A percentile compares a stretch with the other conserved stretches of the same genome.
Evolutionary conservation across 2,329 filamentous ascomycete species (phyloP).

Genomic region (Aureobasidium melanogenum): DNA sequence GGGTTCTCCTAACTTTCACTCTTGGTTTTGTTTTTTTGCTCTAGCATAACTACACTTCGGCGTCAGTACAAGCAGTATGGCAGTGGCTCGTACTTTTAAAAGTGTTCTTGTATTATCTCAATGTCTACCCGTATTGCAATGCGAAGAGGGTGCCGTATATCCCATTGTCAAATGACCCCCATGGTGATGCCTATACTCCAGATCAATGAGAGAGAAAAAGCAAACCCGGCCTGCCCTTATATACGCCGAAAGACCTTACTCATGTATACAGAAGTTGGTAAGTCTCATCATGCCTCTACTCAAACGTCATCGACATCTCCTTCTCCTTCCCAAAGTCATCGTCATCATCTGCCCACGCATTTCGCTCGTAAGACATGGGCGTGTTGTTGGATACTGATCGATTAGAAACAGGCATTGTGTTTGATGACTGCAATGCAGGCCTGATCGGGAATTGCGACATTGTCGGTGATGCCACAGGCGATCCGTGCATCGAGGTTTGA

Average conservation of each 20-base stretch:
- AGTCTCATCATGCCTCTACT: slow-evolving; percentile 17
- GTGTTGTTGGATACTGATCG: slow-evolving; percentile 12
- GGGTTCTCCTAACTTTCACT: not conserved
- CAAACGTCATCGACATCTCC: slow-evolving; percentile 42
- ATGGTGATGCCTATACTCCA: not conserved
- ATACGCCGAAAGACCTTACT: not conserved
- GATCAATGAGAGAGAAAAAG: not conserved
- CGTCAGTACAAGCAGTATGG: too few relatives aligned
- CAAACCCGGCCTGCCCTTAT: not conserved
- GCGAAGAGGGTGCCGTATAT: not conserved
- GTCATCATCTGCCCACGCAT: slow-evolving; percentile 41
- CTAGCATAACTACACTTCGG: too few relatives aligned
- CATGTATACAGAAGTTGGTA: not conserved
- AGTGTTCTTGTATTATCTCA: not conserved
- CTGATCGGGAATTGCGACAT: slow-evolving; percentile 5
- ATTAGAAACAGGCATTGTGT: slow-evolving; percentile 23
- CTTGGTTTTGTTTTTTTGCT: not conserved
- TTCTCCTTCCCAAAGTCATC: slow-evolving; percentile 39
- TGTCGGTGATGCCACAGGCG: slow-evolving; percentile 5
- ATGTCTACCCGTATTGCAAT: not conserved
- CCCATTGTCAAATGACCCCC: not conserved
- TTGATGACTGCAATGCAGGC: slow-evolving; percentile 17
- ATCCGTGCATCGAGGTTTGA: slow-evolving; percentile 16
- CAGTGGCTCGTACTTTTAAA: not conserved
- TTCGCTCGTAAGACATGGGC: slow-evolving; percentile 23